Conservation (phyloP, 2,329 filamentous ascomycete species). For the Scedosporium minutisporum region DNA sequence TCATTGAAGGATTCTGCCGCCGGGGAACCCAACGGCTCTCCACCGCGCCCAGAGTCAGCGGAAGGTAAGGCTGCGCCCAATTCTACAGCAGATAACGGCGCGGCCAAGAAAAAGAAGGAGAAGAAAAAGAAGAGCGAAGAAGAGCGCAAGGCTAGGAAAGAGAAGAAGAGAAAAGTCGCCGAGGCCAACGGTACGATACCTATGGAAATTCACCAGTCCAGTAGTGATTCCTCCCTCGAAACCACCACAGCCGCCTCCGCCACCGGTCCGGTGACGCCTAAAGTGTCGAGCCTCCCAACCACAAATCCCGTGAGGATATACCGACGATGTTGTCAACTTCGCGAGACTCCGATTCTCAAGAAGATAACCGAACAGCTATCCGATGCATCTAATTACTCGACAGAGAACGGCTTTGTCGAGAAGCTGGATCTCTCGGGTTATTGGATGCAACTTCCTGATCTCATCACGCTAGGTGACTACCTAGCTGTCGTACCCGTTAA, state of each 20-base stretch:
- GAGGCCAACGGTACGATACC: conserved; percentile 82
- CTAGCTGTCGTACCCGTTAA: conserved; percentile 86
- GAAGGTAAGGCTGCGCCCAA: conserved; percentile 28
- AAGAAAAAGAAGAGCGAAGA: conserved; percentile 95
- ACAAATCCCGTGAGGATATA: conserved; percentile 91
- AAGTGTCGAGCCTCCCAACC: conserved; percentile 47
- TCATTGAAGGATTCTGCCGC: not conserved
- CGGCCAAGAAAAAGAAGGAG: conserved; percentile 67
- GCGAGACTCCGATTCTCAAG: conserved; percentile 86
- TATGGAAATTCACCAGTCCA: conserved; percentile 68
- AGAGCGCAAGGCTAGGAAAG: conserved; percentile 83
- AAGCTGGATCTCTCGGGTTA: conserved; percentile 80
- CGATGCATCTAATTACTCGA: conserved; percentile 54
- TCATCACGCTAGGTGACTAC: conserved; percentile 85
- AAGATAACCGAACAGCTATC: conserved; percentile 83
- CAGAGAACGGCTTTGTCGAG: conserved; percentile 64
- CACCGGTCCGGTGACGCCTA: conserved; percentile 18
- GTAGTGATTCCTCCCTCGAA: conserved; percentile 45
- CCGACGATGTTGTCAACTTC: conserved; percentile 82
- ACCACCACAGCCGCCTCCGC: conserved; percentile 1
- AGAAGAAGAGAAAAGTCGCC: conserved; percentile 74
- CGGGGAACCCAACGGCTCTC: not conserved
- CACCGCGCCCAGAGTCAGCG: not conserved
- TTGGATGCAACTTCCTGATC: conserved; percentile 70
- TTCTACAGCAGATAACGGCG: conserved; percentile 29